Base-by-base conservation (phyloP, 1,284 basidiomycete genomes). In the Peniophora sp. region DNA sequence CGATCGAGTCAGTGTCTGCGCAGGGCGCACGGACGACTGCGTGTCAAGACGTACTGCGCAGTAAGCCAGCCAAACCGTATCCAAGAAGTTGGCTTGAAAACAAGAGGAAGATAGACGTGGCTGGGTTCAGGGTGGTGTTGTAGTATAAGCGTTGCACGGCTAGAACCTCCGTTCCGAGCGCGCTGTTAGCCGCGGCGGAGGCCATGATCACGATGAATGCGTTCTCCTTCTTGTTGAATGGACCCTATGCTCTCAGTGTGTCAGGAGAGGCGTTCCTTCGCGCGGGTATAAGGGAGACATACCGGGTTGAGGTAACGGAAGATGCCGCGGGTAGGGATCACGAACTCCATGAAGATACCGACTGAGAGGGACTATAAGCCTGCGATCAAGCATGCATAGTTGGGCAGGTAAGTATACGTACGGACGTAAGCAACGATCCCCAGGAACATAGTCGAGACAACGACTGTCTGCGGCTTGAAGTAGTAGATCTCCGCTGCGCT, bases 61-160 rank as follows among this genome's bases (percentile, higher is more conserved):
- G 63, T 16, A 63, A 24, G 53, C 74, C 75, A 11, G 69, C 70
- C 3, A 78, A 59, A 1, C 74, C 75, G 50, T 76, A 77, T 2
- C 75, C 76, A 34, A 78, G 71, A 45, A 74, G 65, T 56, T 79
- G 76, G 1, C 74, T 77, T 2, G 70, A 70, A 46, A 76, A 66
- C 1, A 79, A 65, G 1, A 77, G 61, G 22, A 73, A 60, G 39
- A 71, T 64, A 1, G 70, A 65, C 1, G 67, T 60, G 2, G 67
- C 23, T 0, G 65, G 53, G 14, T 63, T 59, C 1, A 73, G 62
- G 0, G 64, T 65, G 19, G 61, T 63, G 54, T 69, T 64, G 58
- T 66, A 71, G 60, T 69, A 71, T 24, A 73, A 59, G 24, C 67
- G 61, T 47, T 71, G 66, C 50, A 72, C 69, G 17, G 71, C 67